These are phyloP conservation scores for Podaxis sp. DNA, from an alignment of 768 basidiomycete species.

Conservation along the genomic window DNA sequence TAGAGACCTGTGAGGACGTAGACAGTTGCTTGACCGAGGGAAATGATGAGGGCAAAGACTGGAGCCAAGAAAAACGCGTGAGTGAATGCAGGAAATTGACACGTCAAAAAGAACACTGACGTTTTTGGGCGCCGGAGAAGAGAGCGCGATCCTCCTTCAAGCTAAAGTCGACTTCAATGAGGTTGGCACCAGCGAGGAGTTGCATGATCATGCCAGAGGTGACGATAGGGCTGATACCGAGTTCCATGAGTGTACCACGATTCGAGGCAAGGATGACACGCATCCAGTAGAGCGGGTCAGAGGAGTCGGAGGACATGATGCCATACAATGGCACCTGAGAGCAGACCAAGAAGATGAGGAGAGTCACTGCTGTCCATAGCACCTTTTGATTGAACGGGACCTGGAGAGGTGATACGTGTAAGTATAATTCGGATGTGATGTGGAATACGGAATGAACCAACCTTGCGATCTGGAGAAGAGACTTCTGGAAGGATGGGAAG, in stretches of 20 bases:
- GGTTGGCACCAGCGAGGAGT: slow-evolving; percentile 93
- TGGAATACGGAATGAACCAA: slow-evolving; percentile 27
- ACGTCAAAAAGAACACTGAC: slow-evolving; percentile 45
- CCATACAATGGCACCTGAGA: slow-evolving; percentile 99
- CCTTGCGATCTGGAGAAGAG: slow-evolving; percentile 96
- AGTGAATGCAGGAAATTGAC: slow-evolving; percentile 1
- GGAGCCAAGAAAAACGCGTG: slow-evolving; percentile 7
- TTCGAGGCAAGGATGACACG: slow-evolving; percentile 99
- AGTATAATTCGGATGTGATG: neutral
- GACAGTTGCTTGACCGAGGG: slow-evolving; percentile 95
- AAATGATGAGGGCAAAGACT: slow-evolving; percentile 97
- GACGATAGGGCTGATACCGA: slow-evolving; percentile 96
- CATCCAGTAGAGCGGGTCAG: slow-evolving; percentile 99
- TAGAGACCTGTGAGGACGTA: slow-evolving; percentile 97
- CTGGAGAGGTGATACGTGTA: slow-evolving; percentile 35
- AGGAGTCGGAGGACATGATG: slow-evolving; percentile 99
- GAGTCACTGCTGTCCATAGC: slow-evolving; percentile 98
- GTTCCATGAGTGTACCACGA: slow-evolving; percentile 98
- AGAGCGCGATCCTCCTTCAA: slow-evolving; percentile 96
- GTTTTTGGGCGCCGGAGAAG: slow-evolving; percentile 95
- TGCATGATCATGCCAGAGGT: slow-evolving; percentile 99
- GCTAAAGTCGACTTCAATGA: slow-evolving; percentile 96
- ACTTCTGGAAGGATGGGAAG: slow-evolving; percentile 96
- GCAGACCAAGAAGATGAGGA: slow-evolving; percentile 99
- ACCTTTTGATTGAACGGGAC: slow-evolving; percentile 99